Conservation (phyloP, 257 asterid species). For the Craterostigma plantagineum region DNA sequence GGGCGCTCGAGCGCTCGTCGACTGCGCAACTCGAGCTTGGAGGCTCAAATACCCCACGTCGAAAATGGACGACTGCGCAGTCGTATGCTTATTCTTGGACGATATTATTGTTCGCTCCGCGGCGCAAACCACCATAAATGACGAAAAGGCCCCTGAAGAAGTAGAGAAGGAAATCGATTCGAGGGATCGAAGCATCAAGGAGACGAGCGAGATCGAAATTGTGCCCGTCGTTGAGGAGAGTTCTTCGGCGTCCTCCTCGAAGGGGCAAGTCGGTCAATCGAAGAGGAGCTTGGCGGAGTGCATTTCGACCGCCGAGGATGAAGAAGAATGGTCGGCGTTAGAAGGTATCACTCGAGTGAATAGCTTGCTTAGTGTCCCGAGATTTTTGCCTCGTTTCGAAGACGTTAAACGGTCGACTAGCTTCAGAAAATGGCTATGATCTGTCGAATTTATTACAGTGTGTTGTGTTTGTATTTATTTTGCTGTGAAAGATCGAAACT, state of each 20-base stretch:
- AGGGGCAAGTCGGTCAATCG: constrained; percentile 33
- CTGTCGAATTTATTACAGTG: too few relatives aligned
- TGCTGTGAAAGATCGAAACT: too few relatives aligned
- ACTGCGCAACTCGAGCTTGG: constrained; percentile 96
- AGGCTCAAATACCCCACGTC: constrained; percentile 96
- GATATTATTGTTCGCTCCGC: constrained; percentile 8
- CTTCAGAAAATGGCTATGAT: constrained; percentile 80
- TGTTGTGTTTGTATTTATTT: too few relatives aligned
- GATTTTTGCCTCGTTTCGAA: constrained; percentile 36
- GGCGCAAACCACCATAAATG: constrained; percentile 12
- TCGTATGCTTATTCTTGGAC: constrained; percentile 61
- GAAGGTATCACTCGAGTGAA: constrained; percentile 87
- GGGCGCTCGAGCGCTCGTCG: constrained; percentile 84
- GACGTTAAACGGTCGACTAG: constrained; percentile 21
- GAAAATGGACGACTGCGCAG: constrained; percentile 93
- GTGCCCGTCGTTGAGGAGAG: constrained; percentile 39
- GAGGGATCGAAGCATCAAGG: constrained; percentile 10
- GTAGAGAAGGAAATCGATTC: constrained; percentile 3
- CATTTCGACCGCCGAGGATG: constrained; percentile 60
- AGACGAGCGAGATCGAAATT: constrained; percentile 39
- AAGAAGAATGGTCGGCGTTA: constrained; percentile 90
- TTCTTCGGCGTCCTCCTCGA: constrained; percentile 14
- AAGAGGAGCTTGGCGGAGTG: constrained; percentile 92
- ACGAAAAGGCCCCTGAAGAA: constrained; percentile 8
- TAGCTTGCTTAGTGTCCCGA: constrained; percentile 83